Conservation (phyloP, 2,329 filamentous ascomycete genomes). For the Phialophora expanda region DNA sequence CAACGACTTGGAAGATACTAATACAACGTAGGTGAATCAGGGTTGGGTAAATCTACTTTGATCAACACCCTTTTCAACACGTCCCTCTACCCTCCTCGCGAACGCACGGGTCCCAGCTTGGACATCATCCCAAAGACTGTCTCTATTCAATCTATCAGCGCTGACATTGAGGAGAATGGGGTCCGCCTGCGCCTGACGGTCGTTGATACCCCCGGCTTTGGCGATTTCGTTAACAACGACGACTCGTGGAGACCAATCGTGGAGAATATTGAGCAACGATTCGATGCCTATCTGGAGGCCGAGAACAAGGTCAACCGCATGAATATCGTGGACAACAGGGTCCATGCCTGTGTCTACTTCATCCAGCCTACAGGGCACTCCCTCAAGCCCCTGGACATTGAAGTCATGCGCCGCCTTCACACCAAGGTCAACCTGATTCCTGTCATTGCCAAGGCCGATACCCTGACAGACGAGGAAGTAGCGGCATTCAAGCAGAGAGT, state of each 20-base stretch:
- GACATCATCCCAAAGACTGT: constrained; percentile 99
- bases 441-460: constrained; percentile 98
- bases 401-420: constrained; percentile 98
- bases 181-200: constrained; percentile 95
- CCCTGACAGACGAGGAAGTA: constrained; percentile 96
- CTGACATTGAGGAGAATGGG: constrained; percentile 97
- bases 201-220: constrained; percentile 96
- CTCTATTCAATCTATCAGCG: constrained; percentile 90
- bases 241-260: constrained; percentile 99
- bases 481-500: constrained; percentile 93
- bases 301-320: constrained; percentile 99
- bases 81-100: constrained; percentile 96
- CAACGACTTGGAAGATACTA: constrained; percentile 5
- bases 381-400: constrained; percentile 96
- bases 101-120: constrained; percentile 95
- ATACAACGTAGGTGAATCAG: constrained; percentile 80
- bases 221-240: constrained; percentile 99
- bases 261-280: constrained; percentile 99
- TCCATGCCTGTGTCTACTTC: constrained; percentile 99
- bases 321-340: constrained; percentile 99
- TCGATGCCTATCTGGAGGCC: constrained; percentile 96
- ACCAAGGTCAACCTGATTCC: constrained; percentile 99
- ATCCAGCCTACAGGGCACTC: constrained; percentile 99
- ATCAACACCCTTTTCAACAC: constrained; percentile 99
- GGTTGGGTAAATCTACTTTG: constrained; percentile 96